Percentiles rank a stretch among this genome's conserved stretches.
These are phyloP conservation scores for Gossypium turneri DNA, from an alignment of 345 rosid genomes.

Conservation along the genomic window DNA sequence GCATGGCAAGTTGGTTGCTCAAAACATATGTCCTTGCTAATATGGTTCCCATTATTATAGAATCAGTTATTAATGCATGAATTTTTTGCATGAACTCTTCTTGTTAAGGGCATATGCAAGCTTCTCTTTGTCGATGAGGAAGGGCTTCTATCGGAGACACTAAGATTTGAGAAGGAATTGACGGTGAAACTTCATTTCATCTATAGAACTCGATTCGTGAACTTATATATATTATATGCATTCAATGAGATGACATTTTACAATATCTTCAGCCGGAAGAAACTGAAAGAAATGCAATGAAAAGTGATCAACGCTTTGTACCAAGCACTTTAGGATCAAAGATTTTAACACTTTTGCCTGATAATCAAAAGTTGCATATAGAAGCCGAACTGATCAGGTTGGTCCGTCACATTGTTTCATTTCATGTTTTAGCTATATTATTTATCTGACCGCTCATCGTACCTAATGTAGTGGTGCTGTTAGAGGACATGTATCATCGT, in stretches of 20 bases:
- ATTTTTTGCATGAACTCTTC: neutral
- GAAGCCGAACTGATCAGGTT: too few species aligned
- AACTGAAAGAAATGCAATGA: slow-evolving; percentile 12
- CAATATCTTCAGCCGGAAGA: slow-evolving; percentile 6
- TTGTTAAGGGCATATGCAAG: slow-evolving; percentile 26
- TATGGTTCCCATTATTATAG: neutral
- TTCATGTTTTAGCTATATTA: too few species aligned
- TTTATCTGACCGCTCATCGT: neutral
- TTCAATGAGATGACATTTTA: neutral
- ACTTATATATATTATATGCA: neutral
- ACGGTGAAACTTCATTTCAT: neutral
- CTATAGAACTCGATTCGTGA: neutral
- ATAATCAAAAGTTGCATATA: too few species aligned
- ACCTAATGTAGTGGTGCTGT: slow-evolving; percentile 9
- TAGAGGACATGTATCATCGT: slow-evolving; percentile 2
- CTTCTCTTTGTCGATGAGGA: slow-evolving; percentile 23
- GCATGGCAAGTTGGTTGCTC: slow-evolving; percentile 24
- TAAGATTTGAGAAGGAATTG: slow-evolving; percentile 18
- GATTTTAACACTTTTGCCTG: neutral
- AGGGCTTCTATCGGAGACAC: slow-evolving; percentile 14
- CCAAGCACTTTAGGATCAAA: neutral
- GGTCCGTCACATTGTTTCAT: too few species aligned
- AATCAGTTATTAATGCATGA: neutral
- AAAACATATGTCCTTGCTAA: neutral
- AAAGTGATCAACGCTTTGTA: slow-evolving; percentile 10